Evolutionary conservation across 176 grass and related monocot genomes (phyloP).

Genomic region (Guadua angustifolia): DNA sequence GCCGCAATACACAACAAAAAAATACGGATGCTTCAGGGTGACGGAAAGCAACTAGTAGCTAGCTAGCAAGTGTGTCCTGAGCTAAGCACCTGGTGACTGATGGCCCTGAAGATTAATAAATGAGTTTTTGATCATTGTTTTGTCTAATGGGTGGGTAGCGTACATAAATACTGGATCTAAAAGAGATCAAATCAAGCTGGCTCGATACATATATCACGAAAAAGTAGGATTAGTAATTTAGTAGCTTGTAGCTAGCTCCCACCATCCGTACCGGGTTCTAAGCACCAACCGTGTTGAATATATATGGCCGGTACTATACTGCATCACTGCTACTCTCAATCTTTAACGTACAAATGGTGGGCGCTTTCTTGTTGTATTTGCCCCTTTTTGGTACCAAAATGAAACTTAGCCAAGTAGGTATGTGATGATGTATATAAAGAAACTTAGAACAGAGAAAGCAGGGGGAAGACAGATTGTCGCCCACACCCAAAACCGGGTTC

Average conservation of each 20-base stretch:
- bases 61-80: neutral
- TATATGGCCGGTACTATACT: too few species aligned
- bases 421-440: too few species aligned
- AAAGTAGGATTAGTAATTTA: neutral
- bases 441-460: too few species aligned
- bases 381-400: neutral
- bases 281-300: neutral
- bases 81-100: neutral
- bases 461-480: too few species aligned
- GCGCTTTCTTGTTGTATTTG: neutral
- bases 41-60: slow-evolving; percentile 4
- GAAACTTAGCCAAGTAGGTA: too few species aligned
- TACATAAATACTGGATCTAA: neutral
- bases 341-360: neutral
- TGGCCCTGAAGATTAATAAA: slow-evolving; percentile 5
- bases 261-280: neutral
- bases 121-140: neutral
- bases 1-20: slow-evolving; percentile 25
- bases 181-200: neutral
- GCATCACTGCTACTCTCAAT: too few species aligned
- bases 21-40: slow-evolving; percentile 26
- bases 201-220: neutral
- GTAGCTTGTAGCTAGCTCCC: neutral
- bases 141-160: neutral
- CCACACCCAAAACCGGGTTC: too few species aligned